Conservation (phyloP, 2,329 filamentous ascomycete species). For the Cladophialophora carrionii region DNA sequence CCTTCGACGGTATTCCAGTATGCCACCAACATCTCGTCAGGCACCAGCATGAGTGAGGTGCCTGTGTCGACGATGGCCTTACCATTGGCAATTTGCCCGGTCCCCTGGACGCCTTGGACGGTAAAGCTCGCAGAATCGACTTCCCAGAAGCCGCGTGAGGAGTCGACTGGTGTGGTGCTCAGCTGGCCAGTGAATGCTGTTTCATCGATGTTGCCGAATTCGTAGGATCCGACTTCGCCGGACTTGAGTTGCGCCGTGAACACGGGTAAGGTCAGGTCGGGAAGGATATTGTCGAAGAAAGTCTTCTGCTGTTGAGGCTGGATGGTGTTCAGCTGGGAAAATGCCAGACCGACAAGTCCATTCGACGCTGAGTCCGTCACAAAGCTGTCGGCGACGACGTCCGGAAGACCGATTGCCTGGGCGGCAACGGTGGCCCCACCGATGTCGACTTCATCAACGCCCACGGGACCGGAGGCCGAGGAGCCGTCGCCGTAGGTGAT, state of each 20-base stretch:
- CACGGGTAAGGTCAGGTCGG: constrained; percentile 64
- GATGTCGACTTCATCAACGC: constrained; percentile 68
- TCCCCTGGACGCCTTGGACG: constrained; percentile 52
- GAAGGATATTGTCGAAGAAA: constrained; percentile 72
- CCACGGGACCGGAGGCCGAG: constrained; percentile 64
- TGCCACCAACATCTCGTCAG: constrained; percentile 57
- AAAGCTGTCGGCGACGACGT: constrained; percentile 61
- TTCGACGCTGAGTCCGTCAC: constrained; percentile 63
- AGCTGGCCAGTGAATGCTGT: constrained; percentile 66
- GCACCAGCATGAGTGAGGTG: constrained; percentile 67
- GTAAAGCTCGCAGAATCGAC: constrained; percentile 62
- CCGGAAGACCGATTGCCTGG: constrained; percentile 71
- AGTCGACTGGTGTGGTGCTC: constrained; percentile 64
- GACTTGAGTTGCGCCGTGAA: constrained; percentile 72
- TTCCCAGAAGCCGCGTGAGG: constrained; percentile 69
- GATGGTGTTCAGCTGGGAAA: constrained; percentile 67
- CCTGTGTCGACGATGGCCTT: constrained; percentile 69
- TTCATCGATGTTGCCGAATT: constrained; percentile 72
- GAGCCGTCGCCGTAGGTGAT: constrained; percentile 73
- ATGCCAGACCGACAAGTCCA: constrained; percentile 71
- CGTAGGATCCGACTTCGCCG: constrained; percentile 65
- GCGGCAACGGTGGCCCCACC: constrained; percentile 64
- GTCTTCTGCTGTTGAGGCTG: constrained; percentile 67
- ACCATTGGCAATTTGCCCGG: constrained; percentile 39
- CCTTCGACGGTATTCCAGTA: constrained; percentile 64